Conservation (phyloP, 306 rosid species). For the Trichosanthes truncata region DNA sequence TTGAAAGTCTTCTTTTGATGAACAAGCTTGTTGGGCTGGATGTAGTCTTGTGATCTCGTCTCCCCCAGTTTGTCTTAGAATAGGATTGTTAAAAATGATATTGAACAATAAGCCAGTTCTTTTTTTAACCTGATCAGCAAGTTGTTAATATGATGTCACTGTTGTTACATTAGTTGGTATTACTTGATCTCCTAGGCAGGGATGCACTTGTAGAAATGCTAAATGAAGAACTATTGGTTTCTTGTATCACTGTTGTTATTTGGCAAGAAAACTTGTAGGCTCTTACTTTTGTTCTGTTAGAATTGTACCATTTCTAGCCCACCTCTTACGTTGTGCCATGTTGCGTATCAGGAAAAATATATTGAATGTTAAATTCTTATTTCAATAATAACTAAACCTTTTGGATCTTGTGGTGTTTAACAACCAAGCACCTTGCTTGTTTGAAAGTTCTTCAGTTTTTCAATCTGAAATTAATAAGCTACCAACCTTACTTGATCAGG, state of each 20-base stretch:
- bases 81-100: not conserved
- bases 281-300: not conserved
- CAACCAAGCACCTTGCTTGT: not conserved
- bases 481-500: too few relatives aligned
- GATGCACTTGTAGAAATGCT: not conserved
- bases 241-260: not conserved
- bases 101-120: not conserved
- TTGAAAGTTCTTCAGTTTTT: not conserved
- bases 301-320: not conserved
- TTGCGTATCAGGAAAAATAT: not conserved
- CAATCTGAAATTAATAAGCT: not conserved
- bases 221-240: not conserved
- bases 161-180: not conserved
- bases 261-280: not conserved
- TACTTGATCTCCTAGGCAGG: not conserved
- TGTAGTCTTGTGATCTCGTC: not conserved
- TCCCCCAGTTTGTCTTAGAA: not conserved
- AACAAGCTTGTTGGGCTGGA: not conserved
- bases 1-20: not conserved
- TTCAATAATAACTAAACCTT: not conserved
- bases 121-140: not conserved
- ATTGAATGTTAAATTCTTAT: not conserved
- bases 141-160: not conserved
- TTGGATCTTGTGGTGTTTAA: not conserved
- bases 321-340: not conserved